phyloP scores from a whole-genome alignment of 345 rosid genomes.

The Adansonia digitata region DNA sequence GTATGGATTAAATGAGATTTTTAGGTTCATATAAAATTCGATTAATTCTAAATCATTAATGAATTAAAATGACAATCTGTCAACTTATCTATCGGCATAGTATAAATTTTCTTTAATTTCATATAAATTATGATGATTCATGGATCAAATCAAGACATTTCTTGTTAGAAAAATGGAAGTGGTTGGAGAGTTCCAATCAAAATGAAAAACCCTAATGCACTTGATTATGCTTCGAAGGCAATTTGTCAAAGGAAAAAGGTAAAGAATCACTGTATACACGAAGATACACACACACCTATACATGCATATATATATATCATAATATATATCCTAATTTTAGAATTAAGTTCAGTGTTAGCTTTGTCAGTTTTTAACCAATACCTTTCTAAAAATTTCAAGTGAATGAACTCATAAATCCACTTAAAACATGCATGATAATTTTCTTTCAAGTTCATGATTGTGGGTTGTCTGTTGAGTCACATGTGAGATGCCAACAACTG shows the following conservation, averaged over 20 bases:
- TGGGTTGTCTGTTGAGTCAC: not conserved
- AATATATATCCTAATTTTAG: not conserved
- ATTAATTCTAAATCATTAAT: not conserved
- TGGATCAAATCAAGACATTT: not conserved
- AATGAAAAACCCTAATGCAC: not conserved
- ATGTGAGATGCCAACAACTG: not conserved
- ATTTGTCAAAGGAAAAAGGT: not conserved
- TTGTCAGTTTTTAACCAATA: not conserved
- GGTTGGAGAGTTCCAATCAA: constrained; percentile 3
- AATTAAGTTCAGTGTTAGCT: not conserved
- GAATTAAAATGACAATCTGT: not conserved
- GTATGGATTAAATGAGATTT: not conserved
- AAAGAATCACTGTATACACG: not conserved
- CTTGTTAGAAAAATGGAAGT: not conserved
- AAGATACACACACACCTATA: too few species aligned
- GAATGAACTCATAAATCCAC: not conserved
- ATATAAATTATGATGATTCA: not conserved
- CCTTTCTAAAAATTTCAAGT: not conserved
- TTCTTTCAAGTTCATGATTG: not conserved
- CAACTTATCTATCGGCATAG: not conserved
- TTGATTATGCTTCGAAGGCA: constrained; percentile 2
- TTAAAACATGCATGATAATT: not conserved
- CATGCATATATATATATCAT: too few species aligned
- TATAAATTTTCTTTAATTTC: not conserved
- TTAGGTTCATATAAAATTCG: not conserved